Conservation (phyloP, 441 rosid species). For the Syzygium syzygioides region DNA sequence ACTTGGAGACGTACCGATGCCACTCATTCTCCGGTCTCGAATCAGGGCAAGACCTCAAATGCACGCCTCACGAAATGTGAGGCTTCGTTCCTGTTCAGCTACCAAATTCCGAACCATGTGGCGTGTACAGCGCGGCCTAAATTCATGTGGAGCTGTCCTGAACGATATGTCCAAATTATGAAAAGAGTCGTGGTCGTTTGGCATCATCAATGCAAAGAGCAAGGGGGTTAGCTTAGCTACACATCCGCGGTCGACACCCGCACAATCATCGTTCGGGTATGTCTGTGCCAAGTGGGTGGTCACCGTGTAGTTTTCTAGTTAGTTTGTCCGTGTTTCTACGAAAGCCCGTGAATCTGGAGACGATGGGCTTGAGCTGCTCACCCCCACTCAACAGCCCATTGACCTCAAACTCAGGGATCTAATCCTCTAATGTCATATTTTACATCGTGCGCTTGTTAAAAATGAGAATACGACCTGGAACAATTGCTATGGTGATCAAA, state of each 20-base stretch:
- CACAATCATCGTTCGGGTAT: background rate
- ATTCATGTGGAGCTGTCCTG: background rate
- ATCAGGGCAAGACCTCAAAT: background rate
- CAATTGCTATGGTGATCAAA: background rate
- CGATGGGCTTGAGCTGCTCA: background rate
- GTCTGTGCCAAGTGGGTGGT: background rate
- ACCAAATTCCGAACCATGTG: background rate
- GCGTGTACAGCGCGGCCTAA: background rate
- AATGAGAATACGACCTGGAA: background rate
- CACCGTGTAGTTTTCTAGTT: background rate
- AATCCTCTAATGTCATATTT: background rate
- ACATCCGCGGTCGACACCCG: background rate
- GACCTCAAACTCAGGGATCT: background rate
- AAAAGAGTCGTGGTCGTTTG: background rate
- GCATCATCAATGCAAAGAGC: background rate
- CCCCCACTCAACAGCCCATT: background rate
- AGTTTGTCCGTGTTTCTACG: background rate
- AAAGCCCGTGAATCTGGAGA: background rate
- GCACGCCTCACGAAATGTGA: background rate
- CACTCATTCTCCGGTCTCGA: background rate
- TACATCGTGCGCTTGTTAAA: background rate
- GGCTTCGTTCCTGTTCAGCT: background rate
- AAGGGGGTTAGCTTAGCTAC: background rate
- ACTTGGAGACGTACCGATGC: background rate
- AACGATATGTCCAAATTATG: background rate